Evolutionary conservation across 768 basidiomycete species (phyloP).

Genomic region (Termitomyces eurrhizus): DNA sequence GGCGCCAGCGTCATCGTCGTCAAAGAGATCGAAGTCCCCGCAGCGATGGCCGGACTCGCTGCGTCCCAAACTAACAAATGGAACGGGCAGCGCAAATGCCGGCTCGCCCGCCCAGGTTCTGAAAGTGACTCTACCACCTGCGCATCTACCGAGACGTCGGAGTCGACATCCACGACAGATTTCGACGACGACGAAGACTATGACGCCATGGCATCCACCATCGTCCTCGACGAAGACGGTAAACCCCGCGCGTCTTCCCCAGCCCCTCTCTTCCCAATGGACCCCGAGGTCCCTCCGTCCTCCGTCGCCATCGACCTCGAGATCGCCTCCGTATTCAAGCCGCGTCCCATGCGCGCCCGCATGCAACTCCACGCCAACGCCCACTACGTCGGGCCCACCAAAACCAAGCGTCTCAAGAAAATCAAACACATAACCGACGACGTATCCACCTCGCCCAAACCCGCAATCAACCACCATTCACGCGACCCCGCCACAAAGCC

Average conservation of each 20-base stretch:
- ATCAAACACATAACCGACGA: constrained; percentile 26
- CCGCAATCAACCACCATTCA: constrained; percentile 1
- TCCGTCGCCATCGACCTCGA: constrained; percentile 54
- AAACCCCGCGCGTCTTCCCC: constrained; percentile 18
- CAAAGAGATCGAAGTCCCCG: constrained; percentile 80
- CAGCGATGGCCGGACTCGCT: constrained; percentile 39
- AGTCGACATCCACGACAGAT: constrained; percentile 34
- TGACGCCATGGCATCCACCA: constrained; percentile 27
- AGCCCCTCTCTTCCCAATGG: constrained; percentile 46
- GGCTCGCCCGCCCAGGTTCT: constrained; percentile 21
- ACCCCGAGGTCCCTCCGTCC: constrained; percentile 29
- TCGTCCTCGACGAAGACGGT: constrained; percentile 22
- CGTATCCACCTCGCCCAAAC: background rate
- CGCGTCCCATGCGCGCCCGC: constrained; percentile 53
- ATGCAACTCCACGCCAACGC: constrained; percentile 25
- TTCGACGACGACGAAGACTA: constrained; percentile 32
- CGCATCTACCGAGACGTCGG: constrained; percentile 28
- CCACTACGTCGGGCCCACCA: constrained; percentile 25
- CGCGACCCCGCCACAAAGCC: constrained; percentile 22
- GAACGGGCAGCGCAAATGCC: constrained; percentile 34
- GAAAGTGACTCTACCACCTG: constrained; percentile 23
- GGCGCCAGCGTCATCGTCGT: constrained; percentile 90
- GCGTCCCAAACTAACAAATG: constrained; percentile 32
- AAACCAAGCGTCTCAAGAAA: constrained; percentile 38
- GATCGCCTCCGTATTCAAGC: constrained; percentile 71